Percentiles rank a stretch among this genome's conserved stretches.
phyloP scores from a whole-genome alignment of 2,329 filamentous ascomycete species.

The Xylaria hypoxylon region DNA sequence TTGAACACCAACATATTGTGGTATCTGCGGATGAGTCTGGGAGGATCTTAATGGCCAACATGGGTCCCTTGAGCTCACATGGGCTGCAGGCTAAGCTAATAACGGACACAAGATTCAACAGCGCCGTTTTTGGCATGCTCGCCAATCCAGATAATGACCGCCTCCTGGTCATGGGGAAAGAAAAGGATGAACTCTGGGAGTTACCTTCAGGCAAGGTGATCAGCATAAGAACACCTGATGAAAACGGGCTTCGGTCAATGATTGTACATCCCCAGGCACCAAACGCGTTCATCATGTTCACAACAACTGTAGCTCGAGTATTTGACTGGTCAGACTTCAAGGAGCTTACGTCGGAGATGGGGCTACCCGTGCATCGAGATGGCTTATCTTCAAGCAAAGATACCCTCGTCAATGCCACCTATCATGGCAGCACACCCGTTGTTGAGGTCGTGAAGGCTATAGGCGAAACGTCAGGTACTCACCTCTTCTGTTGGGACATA shows the following conservation, averaged over 20 bases:
- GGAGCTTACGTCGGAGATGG: conserved; percentile 23
- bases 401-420: conserved; percentile 17
- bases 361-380: conserved; percentile 23
- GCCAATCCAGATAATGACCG: conserved; percentile 39
- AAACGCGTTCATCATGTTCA: conserved; percentile 32
- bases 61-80: conserved; percentile 16
- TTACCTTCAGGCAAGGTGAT: conserved; percentile 40
- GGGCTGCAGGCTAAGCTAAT: conserved; percentile 27
- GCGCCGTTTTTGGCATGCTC: conserved; percentile 36
- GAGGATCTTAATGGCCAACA: conserved; percentile 43
- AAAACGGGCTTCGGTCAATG: conserved; percentile 28
- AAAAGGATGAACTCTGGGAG: conserved; percentile 43
- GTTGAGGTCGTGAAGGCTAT: conserved; percentile 28
- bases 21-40: conserved; percentile 48
- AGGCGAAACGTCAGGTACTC: conserved; percentile 24
- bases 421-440: conserved; percentile 24
- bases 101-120: conserved; percentile 35
- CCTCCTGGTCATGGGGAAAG: conserved; percentile 40
- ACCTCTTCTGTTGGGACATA: conserved; percentile 32
- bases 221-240: conserved; percentile 15
- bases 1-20: conserved; percentile 39
- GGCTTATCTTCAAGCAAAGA: conserved; percentile 19
- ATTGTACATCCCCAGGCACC: conserved; percentile 28
- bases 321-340: conserved; percentile 33
- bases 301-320: conserved; percentile 18